Evolutionary conservation across 768 basidiomycete species (phyloP).

Genomic region (Kwoniella botswanensis): DNA sequence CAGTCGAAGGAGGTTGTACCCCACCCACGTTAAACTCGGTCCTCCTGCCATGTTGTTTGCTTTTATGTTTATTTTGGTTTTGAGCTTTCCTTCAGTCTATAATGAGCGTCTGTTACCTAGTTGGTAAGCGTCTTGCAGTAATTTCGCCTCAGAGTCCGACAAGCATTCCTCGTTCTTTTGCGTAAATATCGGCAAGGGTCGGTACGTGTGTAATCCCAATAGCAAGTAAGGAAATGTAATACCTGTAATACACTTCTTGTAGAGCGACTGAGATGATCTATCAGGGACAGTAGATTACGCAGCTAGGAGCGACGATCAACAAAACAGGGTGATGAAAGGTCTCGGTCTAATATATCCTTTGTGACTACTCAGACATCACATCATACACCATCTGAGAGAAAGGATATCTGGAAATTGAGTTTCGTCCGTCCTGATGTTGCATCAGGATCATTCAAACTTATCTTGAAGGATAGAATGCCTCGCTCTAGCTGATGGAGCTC

Average conservation of each 20-base stretch:
- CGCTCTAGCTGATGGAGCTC: too few species aligned
- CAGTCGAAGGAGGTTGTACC: conserved; percentile 42
- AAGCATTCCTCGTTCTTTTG: too few species aligned
- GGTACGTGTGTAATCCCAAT: too few species aligned
- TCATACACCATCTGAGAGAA: neutral
- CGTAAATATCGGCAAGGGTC: too few species aligned
- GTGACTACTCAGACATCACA: neutral
- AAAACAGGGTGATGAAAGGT: neutral
- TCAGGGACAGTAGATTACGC: neutral
- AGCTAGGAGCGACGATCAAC: neutral
- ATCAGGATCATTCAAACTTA: too few species aligned
- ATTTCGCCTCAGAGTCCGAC: too few species aligned
- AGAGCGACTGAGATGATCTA: too few species aligned
- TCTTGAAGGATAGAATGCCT: too few species aligned
- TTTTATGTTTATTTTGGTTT: conserved; percentile 12
- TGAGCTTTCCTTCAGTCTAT: neutral
- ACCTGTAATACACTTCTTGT: too few species aligned
- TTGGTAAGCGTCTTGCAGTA: neutral
- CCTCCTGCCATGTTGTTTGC: conserved; percentile 15
- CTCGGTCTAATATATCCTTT: neutral
- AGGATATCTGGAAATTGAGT: neutral
- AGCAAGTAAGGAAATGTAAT: too few species aligned
- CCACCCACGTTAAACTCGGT: conserved; percentile 28
- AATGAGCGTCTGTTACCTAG: neutral
- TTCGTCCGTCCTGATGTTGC: neutral